Percentiles rank a stretch among this genome's conserved stretches.
Evolutionary conservation across 176 grass and related monocot species (phyloP).

Genomic region (Zoysia pacifica): DNA sequence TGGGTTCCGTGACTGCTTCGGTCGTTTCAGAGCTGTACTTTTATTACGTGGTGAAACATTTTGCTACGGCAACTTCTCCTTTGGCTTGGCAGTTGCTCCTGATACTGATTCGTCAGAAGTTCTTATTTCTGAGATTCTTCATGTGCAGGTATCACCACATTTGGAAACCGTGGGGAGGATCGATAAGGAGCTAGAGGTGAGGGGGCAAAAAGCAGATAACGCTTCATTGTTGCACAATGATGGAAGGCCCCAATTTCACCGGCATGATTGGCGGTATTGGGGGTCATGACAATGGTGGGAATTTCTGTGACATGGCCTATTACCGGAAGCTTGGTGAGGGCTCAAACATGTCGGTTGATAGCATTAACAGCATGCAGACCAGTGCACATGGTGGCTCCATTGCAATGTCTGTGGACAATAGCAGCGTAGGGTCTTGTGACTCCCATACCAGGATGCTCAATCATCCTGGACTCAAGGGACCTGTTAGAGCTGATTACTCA

Average conservation of each 20-base stretch:
- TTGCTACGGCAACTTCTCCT: not conserved
- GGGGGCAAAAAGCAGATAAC: not conserved
- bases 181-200: not conserved
- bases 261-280: slow-evolving; percentile 48
- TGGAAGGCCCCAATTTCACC: slow-evolving; percentile 53
- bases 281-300: slow-evolving; percentile 27
- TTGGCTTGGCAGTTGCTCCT: not conserved
- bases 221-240: slow-evolving; percentile 25
- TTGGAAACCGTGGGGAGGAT: not conserved
- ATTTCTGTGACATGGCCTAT: slow-evolving; percentile 58
- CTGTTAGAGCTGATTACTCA: slow-evolving; percentile 39
- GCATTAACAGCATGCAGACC: slow-evolving; percentile 47
- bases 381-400: slow-evolving; percentile 49
- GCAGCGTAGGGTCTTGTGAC: slow-evolving; percentile 50
- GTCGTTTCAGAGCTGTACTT: not conserved
- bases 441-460: slow-evolving; percentile 53
- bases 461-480: slow-evolving; percentile 43
- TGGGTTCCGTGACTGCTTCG: not conserved
- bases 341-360: slow-evolving; percentile 63
- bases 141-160: not conserved
- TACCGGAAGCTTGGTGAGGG: slow-evolving; percentile 56
- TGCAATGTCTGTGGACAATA: slow-evolving; percentile 47
- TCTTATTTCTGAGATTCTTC: slow-evolving; percentile 9
- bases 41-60: not conserved
- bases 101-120: not conserved